phyloP scores from a whole-genome alignment of 2,329 filamentous ascomycete genomes.

The Pseudogymnoascus destructans region DNA sequence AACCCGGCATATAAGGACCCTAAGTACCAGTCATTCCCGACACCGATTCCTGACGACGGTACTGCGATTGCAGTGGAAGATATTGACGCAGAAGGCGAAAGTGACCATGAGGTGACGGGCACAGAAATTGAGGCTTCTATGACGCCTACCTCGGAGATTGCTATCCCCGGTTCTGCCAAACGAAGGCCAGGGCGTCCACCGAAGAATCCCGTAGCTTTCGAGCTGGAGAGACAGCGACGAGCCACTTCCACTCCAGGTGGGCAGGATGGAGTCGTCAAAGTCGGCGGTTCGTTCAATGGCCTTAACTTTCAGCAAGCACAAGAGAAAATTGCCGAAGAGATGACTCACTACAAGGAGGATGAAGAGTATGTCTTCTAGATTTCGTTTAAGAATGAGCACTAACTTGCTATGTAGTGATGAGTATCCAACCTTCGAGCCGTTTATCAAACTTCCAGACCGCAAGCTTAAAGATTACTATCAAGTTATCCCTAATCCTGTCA shows the following conservation, averaged over 20 bases:
- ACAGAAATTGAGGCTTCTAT: slow-evolving; percentile 14
- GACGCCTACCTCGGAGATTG: background rate
- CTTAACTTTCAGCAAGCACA: slow-evolving; percentile 75
- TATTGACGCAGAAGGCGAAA: slow-evolving; percentile 25
- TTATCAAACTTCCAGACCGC: slow-evolving; percentile 64
- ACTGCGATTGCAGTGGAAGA: slow-evolving; percentile 21
- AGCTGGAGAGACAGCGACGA: slow-evolving; percentile 26
- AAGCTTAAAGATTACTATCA: slow-evolving; percentile 75
- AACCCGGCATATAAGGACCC: slow-evolving; percentile 68
- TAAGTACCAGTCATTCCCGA: slow-evolving; percentile 57
- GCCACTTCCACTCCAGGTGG: slow-evolving; percentile 30
- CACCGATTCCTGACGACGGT: slow-evolving; percentile 52
- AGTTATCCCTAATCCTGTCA: slow-evolving; percentile 68
- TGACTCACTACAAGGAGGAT: slow-evolving; percentile 52
- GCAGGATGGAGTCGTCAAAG: slow-evolving; percentile 33
- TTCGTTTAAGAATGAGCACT: slow-evolving; percentile 2
- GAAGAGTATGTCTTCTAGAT: slow-evolving; percentile 38
- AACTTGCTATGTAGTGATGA: slow-evolving; percentile 39
- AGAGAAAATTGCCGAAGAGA: slow-evolving; percentile 67
- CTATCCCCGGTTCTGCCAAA: slow-evolving; percentile 11
- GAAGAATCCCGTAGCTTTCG: slow-evolving; percentile 19
- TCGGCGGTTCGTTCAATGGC: slow-evolving; percentile 50
- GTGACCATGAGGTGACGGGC: slow-evolving; percentile 22
- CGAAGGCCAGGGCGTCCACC: slow-evolving; percentile 19
- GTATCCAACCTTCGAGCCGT: slow-evolving; percentile 58